Evolutionary conservation across 441 rosid species (phyloP).

Genomic region (Sinapis alba): DNA sequence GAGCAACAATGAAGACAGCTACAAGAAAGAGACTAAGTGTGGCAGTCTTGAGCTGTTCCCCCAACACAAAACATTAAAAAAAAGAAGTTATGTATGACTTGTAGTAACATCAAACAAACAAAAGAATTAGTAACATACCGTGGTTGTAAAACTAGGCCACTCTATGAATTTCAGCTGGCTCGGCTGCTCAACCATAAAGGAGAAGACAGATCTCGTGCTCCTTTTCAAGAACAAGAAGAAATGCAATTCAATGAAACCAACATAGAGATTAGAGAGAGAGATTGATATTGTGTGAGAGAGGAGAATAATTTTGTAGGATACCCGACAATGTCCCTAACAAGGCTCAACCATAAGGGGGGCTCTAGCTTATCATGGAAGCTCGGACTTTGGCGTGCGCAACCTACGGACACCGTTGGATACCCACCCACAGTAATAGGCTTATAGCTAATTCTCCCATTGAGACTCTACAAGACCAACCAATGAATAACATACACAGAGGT

Average conservation of each 20-base stretch:
- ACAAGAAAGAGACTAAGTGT: slow-evolving; percentile 73
- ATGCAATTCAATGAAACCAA: not conserved
- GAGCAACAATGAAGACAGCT: slow-evolving; percentile 72
- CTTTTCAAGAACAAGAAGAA: slow-evolving; percentile 37
- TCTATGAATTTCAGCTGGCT: slow-evolving; percentile 78
- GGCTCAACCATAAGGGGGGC: slow-evolving; percentile 58
- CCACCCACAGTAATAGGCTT: slow-evolving; percentile 4
- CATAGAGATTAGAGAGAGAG: not conserved
- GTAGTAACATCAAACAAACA: not conserved
- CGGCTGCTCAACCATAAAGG: slow-evolving; percentile 60
- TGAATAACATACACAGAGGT: not conserved
- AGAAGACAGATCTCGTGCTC: slow-evolving; percentile 49
- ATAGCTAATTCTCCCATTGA: slow-evolving; percentile 25
- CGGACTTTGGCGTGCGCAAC: slow-evolving; percentile 34
- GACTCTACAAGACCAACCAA: slow-evolving; percentile 13
- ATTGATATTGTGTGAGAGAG: not conserved
- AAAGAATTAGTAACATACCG: slow-evolving; percentile 45
- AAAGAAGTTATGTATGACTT: not conserved
- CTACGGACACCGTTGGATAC: slow-evolving; percentile 23
- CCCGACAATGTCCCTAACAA: slow-evolving; percentile 56
- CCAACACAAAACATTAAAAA: not conserved
- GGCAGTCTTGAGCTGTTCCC: slow-evolving; percentile 85
- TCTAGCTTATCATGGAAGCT: slow-evolving; percentile 41
- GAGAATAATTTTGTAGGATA: slow-evolving; percentile 24
- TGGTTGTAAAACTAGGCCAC: slow-evolving; percentile 82